phyloP scores from a whole-genome alignment of 352 stramenopile genomes.

The Pythium grandisporangium region DNA sequence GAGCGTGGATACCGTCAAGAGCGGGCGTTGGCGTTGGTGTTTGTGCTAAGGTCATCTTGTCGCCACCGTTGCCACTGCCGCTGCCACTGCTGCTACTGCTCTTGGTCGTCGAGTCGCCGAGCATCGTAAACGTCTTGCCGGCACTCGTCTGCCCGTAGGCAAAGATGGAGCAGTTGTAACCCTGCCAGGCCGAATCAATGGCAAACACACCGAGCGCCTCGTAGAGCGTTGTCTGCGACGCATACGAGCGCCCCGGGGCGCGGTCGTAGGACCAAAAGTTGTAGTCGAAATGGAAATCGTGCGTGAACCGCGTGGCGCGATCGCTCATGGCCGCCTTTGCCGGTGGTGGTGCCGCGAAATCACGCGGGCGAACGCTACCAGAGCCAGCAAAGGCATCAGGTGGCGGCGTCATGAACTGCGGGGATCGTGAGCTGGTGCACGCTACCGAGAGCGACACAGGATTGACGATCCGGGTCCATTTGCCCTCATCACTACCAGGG shows the following conservation, averaged over 20 bases:
- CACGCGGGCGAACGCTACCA: no score
- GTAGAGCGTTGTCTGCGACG: slow-evolving; percentile 47
- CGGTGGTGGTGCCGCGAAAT: no score
- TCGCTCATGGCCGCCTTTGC: slow-evolving; percentile 1
- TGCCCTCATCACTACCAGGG: no score
- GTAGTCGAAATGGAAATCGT: slow-evolving; percentile 66
- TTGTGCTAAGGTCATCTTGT: no score
- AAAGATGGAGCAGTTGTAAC: slow-evolving; percentile 72
- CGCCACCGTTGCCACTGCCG: no score
- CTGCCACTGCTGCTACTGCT: not conserved
- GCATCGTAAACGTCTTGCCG: slow-evolving; percentile 73
- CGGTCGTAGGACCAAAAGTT: slow-evolving; percentile 68
- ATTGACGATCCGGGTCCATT: slow-evolving; percentile 52
- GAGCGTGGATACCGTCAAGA: slow-evolving; percentile 3
- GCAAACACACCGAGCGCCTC: slow-evolving; percentile 42
- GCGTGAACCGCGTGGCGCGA: slow-evolving; percentile 32
- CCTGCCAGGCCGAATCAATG: slow-evolving; percentile 42
- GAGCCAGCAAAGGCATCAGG: no score
- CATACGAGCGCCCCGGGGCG: slow-evolving; percentile 14
- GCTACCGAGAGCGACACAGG: slow-evolving; percentile 26
- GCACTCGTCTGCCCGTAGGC: slow-evolving; percentile 63
- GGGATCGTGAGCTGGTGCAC: no score
- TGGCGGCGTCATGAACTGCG: no score
- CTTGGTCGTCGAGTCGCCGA: slow-evolving; percentile 16
- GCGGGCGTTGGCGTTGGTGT: not conserved